Evolutionary conservation across 1,139 yeast species (phyloP), one percentile per base, ranked within the genome.

Genomic region (Debaryomyces psychrophilus): DNA sequence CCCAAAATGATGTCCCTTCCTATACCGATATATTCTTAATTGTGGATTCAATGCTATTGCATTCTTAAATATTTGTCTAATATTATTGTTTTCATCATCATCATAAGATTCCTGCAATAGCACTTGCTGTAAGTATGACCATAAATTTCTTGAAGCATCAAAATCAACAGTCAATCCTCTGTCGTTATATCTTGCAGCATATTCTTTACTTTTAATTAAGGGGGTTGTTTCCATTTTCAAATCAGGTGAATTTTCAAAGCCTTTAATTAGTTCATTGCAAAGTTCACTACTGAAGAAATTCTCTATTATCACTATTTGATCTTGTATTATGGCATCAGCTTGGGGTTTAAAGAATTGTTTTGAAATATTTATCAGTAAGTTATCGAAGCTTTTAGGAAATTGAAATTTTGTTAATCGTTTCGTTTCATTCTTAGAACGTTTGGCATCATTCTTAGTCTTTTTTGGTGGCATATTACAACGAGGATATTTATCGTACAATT

Each of bases 181-280:
- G 54, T 82, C 88, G 54, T 83, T 83, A 34, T 74, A 76, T 31
- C 89, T 64, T 0, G 82, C 80, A 1, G 88, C 88, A 54, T 82
- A 83, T 15, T 73, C 78, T 52, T 69, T 78, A 36, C 77, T 71
- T 49, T 79, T 79, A 18, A 71, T 61, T 39, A 75, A 52, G 0
- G 81, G 81, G 0, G 85, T 80, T 0, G 82, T 77, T 48, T 74
- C 81, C 34, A 81, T 54, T 2, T 57, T 52, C 29, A 73, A 54
- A 4, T 60, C 55, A 9, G 36, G 20, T 9, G 46, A 44, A 3
- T 54, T 49, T 41, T 61, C 61, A 48, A 80, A 71, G 7, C 73
- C 67, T 12, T 57, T 53, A 31, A 80, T 70, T 37, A 82, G 59
- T 43, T 73, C 77, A 39, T 69, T 63, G 53, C 86, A 79, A 33